Base-by-base conservation (phyloP, 306 rosid species). In the Trichosanthes truncata region DNA sequence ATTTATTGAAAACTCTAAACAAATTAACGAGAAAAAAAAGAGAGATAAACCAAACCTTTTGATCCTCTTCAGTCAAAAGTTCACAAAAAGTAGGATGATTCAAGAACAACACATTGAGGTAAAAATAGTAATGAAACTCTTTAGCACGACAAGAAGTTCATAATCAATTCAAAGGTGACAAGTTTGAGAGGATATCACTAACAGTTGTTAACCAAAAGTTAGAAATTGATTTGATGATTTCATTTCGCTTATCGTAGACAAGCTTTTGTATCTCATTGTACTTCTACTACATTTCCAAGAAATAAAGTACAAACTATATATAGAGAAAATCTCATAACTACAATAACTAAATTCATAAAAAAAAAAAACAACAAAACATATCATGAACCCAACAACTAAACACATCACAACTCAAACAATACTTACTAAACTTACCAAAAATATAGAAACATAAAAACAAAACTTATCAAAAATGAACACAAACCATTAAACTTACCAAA, bases 151-250 rank as follows among this genome's bases (percentile, higher is more conserved):
- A 72, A 72, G 14, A 46, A 72, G 76, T 15, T 46, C 9, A 13
- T 20, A 77, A 80, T 25, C 63, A 31, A 45, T 78, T 60, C n/a
- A 33, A 51, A 62, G 20, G 49, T 48, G 51, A 36, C 4, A 46
- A 69, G 52, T n/a, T 46, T 38, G 21, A 52, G 48, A 45, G 40
- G 46, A 79, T 82, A 79, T 63, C 38, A 87, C 97, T 85, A 60
- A 94, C 98, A 80, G 98, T 97, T 53, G 91, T 92, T 26, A 84
- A 75, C 98, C 98, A 94, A 85, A 94, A 94, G 79, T 92, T 93
- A 12, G 98, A 97, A 85, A 94, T 89, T 74, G 97, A 82, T 82
- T 88, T 89, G 81, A 89, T 88, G 15, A 91, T 86, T 18, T 87
- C 97, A 59, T 91, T 94, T 21, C 98, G 84, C 85, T 85, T 89